Evolutionary conservation across 495 filamentous ascomycete genomes (phyloP).

Genomic region (Aspergillus campestris): DNA sequence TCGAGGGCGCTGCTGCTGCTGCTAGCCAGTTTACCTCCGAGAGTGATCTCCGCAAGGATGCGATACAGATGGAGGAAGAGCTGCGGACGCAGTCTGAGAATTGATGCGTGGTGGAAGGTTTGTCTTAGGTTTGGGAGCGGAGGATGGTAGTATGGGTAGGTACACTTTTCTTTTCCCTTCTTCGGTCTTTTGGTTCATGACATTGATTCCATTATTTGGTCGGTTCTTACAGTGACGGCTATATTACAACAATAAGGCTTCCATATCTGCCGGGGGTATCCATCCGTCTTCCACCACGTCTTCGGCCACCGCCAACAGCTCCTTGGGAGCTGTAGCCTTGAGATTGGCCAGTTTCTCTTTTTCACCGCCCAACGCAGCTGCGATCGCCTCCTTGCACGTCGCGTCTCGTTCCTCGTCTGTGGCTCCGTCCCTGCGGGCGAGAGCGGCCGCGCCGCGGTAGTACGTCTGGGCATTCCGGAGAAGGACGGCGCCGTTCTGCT

Average conservation of each 20-base stretch:
- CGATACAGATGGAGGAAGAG: conserved; percentile 36
- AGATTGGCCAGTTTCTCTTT: conserved; percentile 32
- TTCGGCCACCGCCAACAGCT: conserved; percentile 29
- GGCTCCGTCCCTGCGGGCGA: conserved; percentile 34
- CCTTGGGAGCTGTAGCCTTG: conserved; percentile 19
- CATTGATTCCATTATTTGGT: too few species aligned
- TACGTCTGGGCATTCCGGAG: conserved; percentile 56
- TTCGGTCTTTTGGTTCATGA: background rate
- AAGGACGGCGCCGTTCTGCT: conserved; percentile 40
- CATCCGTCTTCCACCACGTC: conserved; percentile 46
- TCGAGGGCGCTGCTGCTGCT: conserved; percentile 54
- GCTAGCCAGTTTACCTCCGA: conserved; percentile 33
- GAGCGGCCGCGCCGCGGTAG: conserved; percentile 50
- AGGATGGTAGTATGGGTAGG: background rate
- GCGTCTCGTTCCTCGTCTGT: conserved; percentile 40
- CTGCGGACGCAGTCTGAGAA: conserved; percentile 22
- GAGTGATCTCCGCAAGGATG: conserved; percentile 34
- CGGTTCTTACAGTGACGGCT: background rate
- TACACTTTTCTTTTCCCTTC: background rate
- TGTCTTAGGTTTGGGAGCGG: background rate
- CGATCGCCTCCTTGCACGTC: conserved; percentile 37
- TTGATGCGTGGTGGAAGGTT: background rate
- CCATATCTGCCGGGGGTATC: conserved; percentile 28
- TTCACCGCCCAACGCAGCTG: conserved; percentile 34
- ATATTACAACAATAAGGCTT: conserved; percentile 27